Evolutionary conservation across 1,284 basidiomycete species (phyloP), one percentile per base, ranked within the genome.

Genomic region (Cystobasidium slooffiae): DNA sequence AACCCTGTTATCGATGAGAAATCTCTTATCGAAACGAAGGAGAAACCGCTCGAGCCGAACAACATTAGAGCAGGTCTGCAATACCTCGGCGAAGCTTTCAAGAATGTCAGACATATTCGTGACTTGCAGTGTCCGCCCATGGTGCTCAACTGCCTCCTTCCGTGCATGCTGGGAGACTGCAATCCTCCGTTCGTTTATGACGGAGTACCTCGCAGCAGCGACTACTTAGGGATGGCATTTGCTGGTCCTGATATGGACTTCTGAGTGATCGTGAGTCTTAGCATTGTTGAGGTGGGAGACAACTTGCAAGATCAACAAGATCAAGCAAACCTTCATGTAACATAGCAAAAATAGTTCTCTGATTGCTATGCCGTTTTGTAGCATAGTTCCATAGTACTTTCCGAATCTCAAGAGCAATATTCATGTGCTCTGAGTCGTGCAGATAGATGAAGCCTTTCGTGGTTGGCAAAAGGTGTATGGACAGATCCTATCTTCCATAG

Each of bases 161-260:
- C 61, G 1, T 63, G 61, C 20, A 63, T 63, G 61, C n/a, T 47
- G n/a, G 46, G 24, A 24, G 61, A 63, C 6, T 8, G 24, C 24
- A 24, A 37, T n/a, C 14, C 61, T 16, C 61, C 61, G 44, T 49
- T 63, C 44, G 43, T 47, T 22, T 63, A 63, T 31, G 61, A 63
- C 47, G 61, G 61, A 16, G 43, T 47, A 9, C 20, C 43, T 16
- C 61, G 61, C 46, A 47, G 61, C 24, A 49, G 14, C 8, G 61
- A 63, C 47, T 63, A 63, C 43, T 44, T 63, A 22, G 20, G 46
- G 5, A 63, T 63, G 61, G 6, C 61, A 7, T 63, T 47, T 49
- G 20, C 61, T 6, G 61, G 24, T 7, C 22, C 44, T 6, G 22
- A 39, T 10, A 37, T 31, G 43, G 61, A 49, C 10, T 12, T 16